Evolutionary conservation across 2,329 filamentous ascomycete species (phyloP), one percentile per base, ranked within the genome.

Genomic region (Diaporthe longicolla): DNA sequence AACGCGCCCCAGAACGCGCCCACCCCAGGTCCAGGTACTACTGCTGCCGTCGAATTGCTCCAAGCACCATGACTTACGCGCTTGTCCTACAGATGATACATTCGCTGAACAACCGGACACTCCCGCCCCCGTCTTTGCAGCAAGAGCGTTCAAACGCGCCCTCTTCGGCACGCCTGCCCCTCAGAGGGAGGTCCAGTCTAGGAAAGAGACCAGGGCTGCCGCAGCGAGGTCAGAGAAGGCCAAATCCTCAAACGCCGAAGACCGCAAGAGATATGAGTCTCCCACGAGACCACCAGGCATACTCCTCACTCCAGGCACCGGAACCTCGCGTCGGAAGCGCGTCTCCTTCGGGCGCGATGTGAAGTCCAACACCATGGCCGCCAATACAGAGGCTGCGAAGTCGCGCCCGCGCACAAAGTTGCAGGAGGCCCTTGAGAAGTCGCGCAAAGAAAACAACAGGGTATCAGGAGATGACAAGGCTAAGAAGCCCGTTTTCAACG

Each of bases 61-160:
- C 6, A n/a, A 5, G 11, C 52, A 37, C 54, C 17, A 65, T 19
- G 26, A 24, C 74, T 74, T 4, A 75, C 48, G 55, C 35, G 15
- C 40, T 24, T 9, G 19, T 24, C 13, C 37, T 26, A 5, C 73
- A 85, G 84, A 83, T 58, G 84, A 86, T 63, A 86, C 83, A 0
- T 87, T 88, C 75, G 77, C 88, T 54, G 90, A 93, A 21, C 85
- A 85, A 43, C 90, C 91, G 52, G 91, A 93, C 77, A 93, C 91
- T 21, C 91, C 91, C 9, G 91, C 90, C 0, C 91, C 91, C 2
- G 88, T 93, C 0, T 93, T 93, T 79, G 91, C 91, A 2, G 91
- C 91, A 50, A 87, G 91, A 74, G 91, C 91, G 8, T 84, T 93
- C 79, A 92, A 89, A 78, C 90, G 87, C 77, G 91, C 89, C 35